These are phyloP conservation scores for Russula foetens DNA, from an alignment of 768 basidiomycete species.

Conservation along the genomic window DNA sequence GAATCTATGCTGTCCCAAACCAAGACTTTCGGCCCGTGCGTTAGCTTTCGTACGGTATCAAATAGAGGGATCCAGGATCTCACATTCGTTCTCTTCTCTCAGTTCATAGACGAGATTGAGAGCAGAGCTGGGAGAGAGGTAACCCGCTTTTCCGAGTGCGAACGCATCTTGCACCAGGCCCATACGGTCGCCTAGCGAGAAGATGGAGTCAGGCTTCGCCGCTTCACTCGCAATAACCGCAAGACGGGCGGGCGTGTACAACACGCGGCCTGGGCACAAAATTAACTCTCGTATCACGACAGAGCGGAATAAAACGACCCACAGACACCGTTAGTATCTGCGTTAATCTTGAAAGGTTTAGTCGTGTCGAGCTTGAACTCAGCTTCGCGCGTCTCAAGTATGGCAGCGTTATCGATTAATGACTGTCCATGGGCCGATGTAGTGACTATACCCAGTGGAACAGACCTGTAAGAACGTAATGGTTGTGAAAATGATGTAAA, in stretches of 20 bases:
- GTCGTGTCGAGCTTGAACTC: constrained; percentile 63
- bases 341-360: constrained; percentile 84
- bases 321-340: constrained; percentile 86
- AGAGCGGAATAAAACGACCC: constrained; percentile 27
- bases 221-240: constrained; percentile 74
- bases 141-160: constrained; percentile 75
- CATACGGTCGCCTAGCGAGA: constrained; percentile 80
- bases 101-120: constrained; percentile 66
- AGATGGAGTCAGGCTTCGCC: constrained; percentile 50
- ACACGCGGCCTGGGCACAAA: constrained; percentile 57
- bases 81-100: constrained; percentile 70
- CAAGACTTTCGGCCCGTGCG: constrained; percentile 42
- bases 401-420: constrained; percentile 46
- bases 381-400: constrained; percentile 64
- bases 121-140: constrained; percentile 65
- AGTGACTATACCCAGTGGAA: constrained; percentile 71
- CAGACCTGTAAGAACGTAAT: constrained; percentile 41
- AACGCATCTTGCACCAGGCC: constrained; percentile 81
- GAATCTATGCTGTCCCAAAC: constrained; percentile 70
- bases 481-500: neutral
- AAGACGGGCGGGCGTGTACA: constrained; percentile 77
- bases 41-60: neutral
- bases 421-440: constrained; percentile 50
- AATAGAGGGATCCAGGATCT: constrained; percentile 21
- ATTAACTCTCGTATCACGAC: neutral